phyloP scores from a whole-genome alignment of 768 basidiomycete species.

The Boletus vermiculosoides region DNA sequence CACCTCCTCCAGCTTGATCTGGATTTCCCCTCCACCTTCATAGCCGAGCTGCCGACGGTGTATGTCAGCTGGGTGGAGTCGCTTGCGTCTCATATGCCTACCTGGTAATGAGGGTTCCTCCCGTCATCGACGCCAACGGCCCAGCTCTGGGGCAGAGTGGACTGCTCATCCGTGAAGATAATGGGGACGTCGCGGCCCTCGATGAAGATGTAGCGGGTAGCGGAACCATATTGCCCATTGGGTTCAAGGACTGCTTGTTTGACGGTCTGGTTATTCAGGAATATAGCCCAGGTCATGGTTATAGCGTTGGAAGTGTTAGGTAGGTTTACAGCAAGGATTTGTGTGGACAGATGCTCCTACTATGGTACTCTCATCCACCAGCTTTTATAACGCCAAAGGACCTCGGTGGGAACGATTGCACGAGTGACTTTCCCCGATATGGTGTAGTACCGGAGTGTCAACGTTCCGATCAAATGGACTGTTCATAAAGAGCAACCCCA shows the following conservation, averaged over 20 bases:
- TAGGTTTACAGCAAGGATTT: not conserved
- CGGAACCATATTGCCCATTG: not conserved
- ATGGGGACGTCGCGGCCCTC: not conserved
- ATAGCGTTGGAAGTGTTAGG: not conserved
- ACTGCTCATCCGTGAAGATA: not conserved
- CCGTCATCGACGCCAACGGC: not conserved
- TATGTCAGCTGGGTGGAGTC: not conserved
- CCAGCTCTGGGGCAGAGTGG: not conserved
- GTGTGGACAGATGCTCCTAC: not conserved
- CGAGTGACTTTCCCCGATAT: not conserved
- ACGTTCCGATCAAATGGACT: not conserved
- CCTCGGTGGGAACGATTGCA: not conserved
- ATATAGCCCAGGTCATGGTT: not conserved
- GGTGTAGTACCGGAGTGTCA: not conserved
- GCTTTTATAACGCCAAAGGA: not conserved
- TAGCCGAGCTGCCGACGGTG: not conserved
- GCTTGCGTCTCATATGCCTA: not conserved
- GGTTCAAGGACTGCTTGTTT: not conserved
- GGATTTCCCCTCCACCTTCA: not conserved
- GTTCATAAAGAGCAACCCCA: not conserved
- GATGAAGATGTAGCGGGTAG: not conserved
- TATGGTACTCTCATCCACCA: not conserved
- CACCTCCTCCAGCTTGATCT: not conserved
- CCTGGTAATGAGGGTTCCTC: not conserved
- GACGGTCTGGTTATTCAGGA: not conserved